These are phyloP conservation scores for Pichia sp. DNA, from an alignment of 1,139 yeast genomes.

Conservation along the genomic window DNA sequence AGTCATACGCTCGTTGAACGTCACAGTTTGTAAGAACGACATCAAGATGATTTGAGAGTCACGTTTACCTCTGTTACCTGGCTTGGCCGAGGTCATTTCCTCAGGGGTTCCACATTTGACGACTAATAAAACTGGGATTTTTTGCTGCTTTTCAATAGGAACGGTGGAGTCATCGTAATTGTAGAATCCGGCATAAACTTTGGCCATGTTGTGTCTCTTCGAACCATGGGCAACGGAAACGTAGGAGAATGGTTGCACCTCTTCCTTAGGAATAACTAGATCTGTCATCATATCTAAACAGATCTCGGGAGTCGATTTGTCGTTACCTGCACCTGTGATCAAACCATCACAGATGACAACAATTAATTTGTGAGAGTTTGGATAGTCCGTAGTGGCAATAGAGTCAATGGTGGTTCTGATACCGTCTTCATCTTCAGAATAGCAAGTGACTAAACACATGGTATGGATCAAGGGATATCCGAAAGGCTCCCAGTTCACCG, in stretches of 20 bases:
- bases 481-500: constrained; percentile 81
- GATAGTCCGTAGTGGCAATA: constrained; percentile 86
- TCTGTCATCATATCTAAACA: constrained; percentile 86
- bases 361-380: constrained; percentile 86
- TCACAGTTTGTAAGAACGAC: constrained; percentile 87
- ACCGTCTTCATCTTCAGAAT: constrained; percentile 87
- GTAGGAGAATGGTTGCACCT: constrained; percentile 76
- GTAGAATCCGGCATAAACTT: constrained; percentile 87
- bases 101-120: constrained; percentile 93
- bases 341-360: constrained; percentile 89
- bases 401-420: constrained; percentile 87
- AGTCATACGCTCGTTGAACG: constrained; percentile 97
- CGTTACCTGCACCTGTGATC: constrained; percentile 91
- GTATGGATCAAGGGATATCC: constrained; percentile 85
- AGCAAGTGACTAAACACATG: constrained; percentile 83
- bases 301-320: constrained; percentile 80
- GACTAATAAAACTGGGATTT: constrained; percentile 76
- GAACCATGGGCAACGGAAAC: constrained; percentile 93
- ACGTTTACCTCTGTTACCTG: constrained; percentile 98
- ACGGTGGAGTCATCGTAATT: constrained; percentile 71
- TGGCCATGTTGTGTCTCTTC: constrained; percentile 97
- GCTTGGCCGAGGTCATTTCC: constrained; percentile 75
- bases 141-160: constrained; percentile 77
- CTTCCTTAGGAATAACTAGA: constrained; percentile 64
- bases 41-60: constrained; percentile 92